phyloP scores from a whole-genome alignment of 495 filamentous ascomycete genomes.

The Emericellopsis terricola region DNA sequence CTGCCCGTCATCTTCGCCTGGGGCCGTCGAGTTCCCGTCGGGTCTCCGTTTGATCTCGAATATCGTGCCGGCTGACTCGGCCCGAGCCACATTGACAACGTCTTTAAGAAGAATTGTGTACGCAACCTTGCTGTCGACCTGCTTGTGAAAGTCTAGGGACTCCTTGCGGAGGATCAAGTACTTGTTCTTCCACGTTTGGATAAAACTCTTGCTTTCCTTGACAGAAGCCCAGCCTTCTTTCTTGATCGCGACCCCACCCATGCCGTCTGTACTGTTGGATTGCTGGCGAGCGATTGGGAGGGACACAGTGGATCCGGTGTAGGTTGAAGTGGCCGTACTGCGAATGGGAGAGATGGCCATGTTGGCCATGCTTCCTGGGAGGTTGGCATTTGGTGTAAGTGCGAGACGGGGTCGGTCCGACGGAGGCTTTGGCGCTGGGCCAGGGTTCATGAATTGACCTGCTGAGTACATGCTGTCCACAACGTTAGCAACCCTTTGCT shows the following conservation, averaged over 20 bases:
- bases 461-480: constrained; percentile 38
- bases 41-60: constrained; percentile 76
- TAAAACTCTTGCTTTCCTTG: constrained; percentile 80
- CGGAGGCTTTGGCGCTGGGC: constrained; percentile 82
- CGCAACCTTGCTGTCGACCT: constrained; percentile 63
- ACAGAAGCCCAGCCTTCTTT: constrained; percentile 73
- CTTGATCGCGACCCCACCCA: constrained; percentile 50
- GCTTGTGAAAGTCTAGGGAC: constrained; percentile 82
- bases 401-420: constrained; percentile 66
- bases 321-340: constrained; percentile 37
- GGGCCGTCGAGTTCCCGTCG: constrained; percentile 39
- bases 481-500: constrained; percentile 9
- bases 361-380: constrained; percentile 64
- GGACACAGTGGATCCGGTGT: constrained; percentile 46
- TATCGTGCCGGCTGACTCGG: constrained; percentile 70
- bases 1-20: constrained; percentile 52
- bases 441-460: constrained; percentile 88
- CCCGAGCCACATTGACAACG: constrained; percentile 67
- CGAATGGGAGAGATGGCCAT: constrained; percentile 45
- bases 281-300: constrained; percentile 43
- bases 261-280: constrained; percentile 42
- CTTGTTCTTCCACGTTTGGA: constrained; percentile 68
- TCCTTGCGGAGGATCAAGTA: constrained; percentile 78
- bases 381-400: constrained; percentile 49
- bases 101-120: constrained; percentile 67